These are phyloP conservation scores for Pugionium dolabratum DNA, from an alignment of 345 rosid genomes.

Conservation along the genomic window DNA sequence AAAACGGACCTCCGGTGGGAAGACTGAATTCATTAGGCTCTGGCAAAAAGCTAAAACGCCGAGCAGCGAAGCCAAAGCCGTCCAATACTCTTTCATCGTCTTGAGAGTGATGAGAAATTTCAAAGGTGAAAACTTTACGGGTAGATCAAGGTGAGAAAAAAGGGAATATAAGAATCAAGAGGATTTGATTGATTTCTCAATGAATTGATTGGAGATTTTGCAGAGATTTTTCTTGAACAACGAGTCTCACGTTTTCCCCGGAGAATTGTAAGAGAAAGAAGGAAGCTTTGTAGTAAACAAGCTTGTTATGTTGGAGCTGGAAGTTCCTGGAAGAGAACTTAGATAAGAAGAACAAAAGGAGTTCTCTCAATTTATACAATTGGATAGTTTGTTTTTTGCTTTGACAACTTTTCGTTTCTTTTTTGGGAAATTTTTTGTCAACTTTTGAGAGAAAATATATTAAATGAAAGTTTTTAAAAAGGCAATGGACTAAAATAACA, in stretches of 20 bases:
- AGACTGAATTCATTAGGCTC: constrained; percentile 19
- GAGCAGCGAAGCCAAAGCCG: constrained; percentile 31
- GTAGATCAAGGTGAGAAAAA: constrained; percentile 14
- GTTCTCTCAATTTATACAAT: constrained; percentile 21
- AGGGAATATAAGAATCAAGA: constrained; percentile 6
- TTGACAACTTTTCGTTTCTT: neutral
- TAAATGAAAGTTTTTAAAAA: neutral
- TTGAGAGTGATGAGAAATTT: neutral
- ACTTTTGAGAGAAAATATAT: neutral
- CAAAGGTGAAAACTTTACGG: constrained; percentile 27
- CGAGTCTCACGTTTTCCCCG: constrained; percentile 13
- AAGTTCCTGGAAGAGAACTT: neutral
- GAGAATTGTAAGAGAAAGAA: constrained; percentile 1
- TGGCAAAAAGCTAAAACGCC: constrained; percentile 34
- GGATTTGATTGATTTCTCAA: constrained; percentile 15
- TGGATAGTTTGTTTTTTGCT: neutral
- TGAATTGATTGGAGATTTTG: constrained; percentile 21
- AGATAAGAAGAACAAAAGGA: neutral
- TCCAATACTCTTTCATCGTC: constrained; percentile 33
- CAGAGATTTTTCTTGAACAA: constrained; percentile 15
- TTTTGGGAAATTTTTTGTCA: neutral
- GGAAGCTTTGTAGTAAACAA: constrained; percentile 3
- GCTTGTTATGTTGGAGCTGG: constrained; percentile 16
- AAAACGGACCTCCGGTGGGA: constrained; percentile 36
- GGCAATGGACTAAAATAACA: too few relatives aligned